Conservation (phyloP, 495 filamentous ascomycete species). For the Talaromyces proteolyticus region DNA sequence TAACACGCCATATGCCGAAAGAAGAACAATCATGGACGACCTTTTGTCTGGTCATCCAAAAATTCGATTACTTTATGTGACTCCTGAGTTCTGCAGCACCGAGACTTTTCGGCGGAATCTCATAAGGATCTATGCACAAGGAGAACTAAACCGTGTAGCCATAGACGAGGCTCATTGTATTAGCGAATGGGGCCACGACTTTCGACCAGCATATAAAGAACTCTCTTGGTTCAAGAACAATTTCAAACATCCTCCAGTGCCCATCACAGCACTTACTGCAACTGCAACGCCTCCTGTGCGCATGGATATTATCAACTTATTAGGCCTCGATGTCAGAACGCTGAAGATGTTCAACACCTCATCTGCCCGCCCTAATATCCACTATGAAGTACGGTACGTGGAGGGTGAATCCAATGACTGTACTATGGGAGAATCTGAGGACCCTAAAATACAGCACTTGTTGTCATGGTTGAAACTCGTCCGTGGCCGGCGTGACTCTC, state of each 20-base stretch:
- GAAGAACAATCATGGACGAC: conserved; percentile 66
- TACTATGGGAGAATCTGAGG: too few species aligned
- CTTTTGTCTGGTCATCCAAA: conserved; percentile 81
- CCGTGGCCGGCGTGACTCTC: conserved; percentile 53
- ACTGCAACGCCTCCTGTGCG: conserved; percentile 80
- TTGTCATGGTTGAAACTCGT: conserved; percentile 67
- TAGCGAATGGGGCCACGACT: conserved; percentile 97
- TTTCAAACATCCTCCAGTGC: conserved; percentile 71
- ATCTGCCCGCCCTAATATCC: conserved; percentile 76
- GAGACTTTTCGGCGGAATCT: conserved; percentile 73
- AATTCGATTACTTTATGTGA: conserved; percentile 85
- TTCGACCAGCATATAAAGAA: conserved; percentile 83
- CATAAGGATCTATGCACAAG: conserved; percentile 67
- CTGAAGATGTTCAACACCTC: conserved; percentile 77
- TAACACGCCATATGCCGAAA: conserved; percentile 58
- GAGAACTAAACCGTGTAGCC: conserved; percentile 76
- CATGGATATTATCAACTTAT: conserved; percentile 68
- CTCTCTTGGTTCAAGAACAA: conserved; percentile 82
- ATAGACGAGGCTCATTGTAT: conserved; percentile 97
- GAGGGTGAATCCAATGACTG: not conserved
- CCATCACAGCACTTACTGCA: conserved; percentile 86
- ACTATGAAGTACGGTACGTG: conserved; percentile 89
- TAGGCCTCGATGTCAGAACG: conserved; percentile 54
- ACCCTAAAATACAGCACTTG: conserved; percentile 35
- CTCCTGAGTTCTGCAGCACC: conserved; percentile 78